Evolutionary conservation across 352 stramenopile species (phyloP), one percentile per base, ranked within the genome.

Genomic region (Phytophthora hybrid): DNA sequence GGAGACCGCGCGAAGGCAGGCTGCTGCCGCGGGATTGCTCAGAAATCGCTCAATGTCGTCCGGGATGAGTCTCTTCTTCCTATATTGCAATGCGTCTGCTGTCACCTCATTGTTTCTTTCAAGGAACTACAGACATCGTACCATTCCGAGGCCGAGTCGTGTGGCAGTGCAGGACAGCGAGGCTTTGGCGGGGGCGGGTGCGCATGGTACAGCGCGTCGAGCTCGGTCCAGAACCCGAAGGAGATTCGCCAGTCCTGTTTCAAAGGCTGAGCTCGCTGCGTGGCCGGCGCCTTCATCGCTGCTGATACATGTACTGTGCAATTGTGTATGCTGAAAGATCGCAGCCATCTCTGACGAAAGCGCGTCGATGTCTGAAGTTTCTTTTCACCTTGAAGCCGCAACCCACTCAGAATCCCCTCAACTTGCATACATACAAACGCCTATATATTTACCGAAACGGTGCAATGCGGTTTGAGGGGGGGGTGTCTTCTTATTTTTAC

Each of bases 181-280:
- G 88, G 88, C 55, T 87, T 93, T 14, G 16, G 11, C 16, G 82
- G 68, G 14, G 78, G 66, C 11, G 63, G 58, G 21, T 83, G 71
- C 26, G 69, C 66, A 11, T 80, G 73, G 65, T 91, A 93, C 49
- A 90, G 70, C 58, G 80, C 74, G 47, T 95, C 86, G 16, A 85
- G 49, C 34, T 82, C 74, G 29, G 74, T 79, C 75, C 82, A 85
- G 59, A 95, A 95, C 11, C 88, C 84, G 51, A 81, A 93, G 23
- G 66, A 62, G 10, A 89, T 59, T 13, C 84, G 80, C 88, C 88
- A 93, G 29, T 79, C 46, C 1, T 69, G 41, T 56, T 53, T 39
- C 8, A 29, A 14, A 9, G 21, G 23, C 64, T 58, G 26, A 18
- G 39, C 26, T 44, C 69, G 59, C 52, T 72, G 70, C 21, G 59